Percentiles rank a stretch among this genome's conserved stretches.
Evolutionary conservation across 352 stramenopile species (phyloP).

Genomic region (Phytophthora europaea): DNA sequence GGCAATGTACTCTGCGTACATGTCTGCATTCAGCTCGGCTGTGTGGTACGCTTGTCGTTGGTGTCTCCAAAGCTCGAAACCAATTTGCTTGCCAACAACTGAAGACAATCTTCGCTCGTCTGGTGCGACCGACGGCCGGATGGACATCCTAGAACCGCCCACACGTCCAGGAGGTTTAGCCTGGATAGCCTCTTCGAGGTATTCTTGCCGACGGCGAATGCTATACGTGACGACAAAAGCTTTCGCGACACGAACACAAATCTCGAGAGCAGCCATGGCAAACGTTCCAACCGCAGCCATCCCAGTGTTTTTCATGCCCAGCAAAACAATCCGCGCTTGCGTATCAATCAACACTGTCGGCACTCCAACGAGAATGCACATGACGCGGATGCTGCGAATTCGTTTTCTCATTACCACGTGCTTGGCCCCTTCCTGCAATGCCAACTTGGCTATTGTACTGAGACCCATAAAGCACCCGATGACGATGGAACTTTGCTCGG

Average conservation of each 20-base stretch:
- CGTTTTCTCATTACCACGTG: slow-evolving; percentile 34
- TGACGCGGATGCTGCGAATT: slow-evolving; percentile 49
- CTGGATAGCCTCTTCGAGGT: slow-evolving; percentile 5
- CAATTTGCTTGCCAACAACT: slow-evolving; percentile 17
- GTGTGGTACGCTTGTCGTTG: slow-evolving; percentile 30
- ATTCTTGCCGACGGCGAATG: slow-evolving; percentile 32
- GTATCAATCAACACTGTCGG: slow-evolving; percentile 61
- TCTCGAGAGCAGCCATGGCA: slow-evolving; percentile 44
- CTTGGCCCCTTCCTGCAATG: slow-evolving; percentile 46
- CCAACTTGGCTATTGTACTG: slow-evolving; percentile 47
- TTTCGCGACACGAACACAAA: slow-evolving; percentile 40
- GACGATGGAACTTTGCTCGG: slow-evolving; percentile 19
- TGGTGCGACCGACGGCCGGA: slow-evolving; percentile 4
- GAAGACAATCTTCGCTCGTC: slow-evolving; percentile 17
- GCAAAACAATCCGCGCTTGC: slow-evolving; percentile 49
- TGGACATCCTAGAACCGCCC: slow-evolving; percentile 8
- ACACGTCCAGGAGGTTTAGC: not conserved
- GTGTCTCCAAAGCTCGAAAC: slow-evolving; percentile 34
- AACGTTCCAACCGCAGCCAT: slow-evolving; percentile 40
- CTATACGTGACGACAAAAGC: slow-evolving; percentile 29
- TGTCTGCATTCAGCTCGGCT: slow-evolving; percentile 27
- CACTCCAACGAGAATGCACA: slow-evolving; percentile 47
- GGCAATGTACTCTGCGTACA: slow-evolving; percentile 49
- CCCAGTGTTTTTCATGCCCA: slow-evolving; percentile 33
- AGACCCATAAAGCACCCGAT: slow-evolving; percentile 31